Percentiles rank a stretch among this genome's conserved stretches.
These are phyloP conservation scores for Fusarium sulawesiense DNA, from an alignment of 2,329 filamentous ascomycete species.

Conservation along the genomic window DNA sequence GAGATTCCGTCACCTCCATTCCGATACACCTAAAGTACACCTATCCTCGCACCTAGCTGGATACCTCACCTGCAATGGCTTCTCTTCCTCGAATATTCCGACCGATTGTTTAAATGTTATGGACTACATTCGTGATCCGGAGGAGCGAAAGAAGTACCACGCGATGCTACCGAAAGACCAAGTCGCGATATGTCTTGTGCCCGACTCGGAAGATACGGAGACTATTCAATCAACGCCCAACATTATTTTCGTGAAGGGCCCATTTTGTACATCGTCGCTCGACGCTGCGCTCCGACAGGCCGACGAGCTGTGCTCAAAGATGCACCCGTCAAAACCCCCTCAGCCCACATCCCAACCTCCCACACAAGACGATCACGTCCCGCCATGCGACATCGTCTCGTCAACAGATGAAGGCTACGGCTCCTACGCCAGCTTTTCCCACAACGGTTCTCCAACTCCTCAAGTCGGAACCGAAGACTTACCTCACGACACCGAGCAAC, in stretches of 20 bases:
- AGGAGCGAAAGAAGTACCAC: slow-evolving; percentile 3
- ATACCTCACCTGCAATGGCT: slow-evolving; percentile 11
- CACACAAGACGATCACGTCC: no score
- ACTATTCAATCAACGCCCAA: not conserved
- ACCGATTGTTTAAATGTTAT: slow-evolving; percentile 26
- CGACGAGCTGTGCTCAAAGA: not conserved
- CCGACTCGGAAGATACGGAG: not conserved
- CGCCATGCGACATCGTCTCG: no score
- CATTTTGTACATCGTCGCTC: slow-evolving; percentile 22
- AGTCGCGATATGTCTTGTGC: slow-evolving; percentile 33
- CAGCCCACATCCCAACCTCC: not conserved
- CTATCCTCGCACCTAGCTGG: slow-evolving; percentile 12
- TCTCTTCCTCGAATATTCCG: not conserved
- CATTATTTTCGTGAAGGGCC: slow-evolving; percentile 26
- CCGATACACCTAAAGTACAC: not conserved
- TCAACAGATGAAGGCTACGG: slow-evolving; percentile 9
- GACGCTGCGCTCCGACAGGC: slow-evolving; percentile 26
- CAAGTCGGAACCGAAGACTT: not conserved
- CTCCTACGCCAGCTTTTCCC: not conserved
- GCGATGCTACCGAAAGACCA: slow-evolving; percentile 9
- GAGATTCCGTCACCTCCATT: slow-evolving; percentile 6
- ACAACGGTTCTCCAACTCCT: not conserved
- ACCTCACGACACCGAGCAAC: accelerated
- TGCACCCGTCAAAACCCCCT: not conserved
- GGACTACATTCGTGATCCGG: slow-evolving; percentile 14